phyloP scores from a whole-genome alignment of 257 asterid genomes.

The Ilex asprella region DNA sequence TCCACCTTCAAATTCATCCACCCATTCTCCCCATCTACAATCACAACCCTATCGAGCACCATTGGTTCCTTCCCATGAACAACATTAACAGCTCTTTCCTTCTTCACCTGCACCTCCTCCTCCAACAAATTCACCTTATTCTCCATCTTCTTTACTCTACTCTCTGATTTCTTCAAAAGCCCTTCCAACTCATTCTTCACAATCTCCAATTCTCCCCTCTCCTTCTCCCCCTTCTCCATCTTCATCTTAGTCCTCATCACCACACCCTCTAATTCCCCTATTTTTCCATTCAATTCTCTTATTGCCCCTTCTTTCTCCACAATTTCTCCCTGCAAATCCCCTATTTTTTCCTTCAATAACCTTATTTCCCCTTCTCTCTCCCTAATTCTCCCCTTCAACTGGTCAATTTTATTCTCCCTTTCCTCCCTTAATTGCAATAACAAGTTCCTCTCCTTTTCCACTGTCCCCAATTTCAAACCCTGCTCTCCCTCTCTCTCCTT shows the following conservation, averaged over 20 bases:
- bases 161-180: neutral
- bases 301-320: neutral
- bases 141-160: neutral
- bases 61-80: neutral
- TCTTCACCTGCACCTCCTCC: neutral
- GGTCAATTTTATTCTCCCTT: neutral
- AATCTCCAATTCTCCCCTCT: neutral
- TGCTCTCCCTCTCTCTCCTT: neutral
- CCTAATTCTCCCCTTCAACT: too few species aligned
- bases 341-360: neutral
- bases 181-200: constrained; percentile 1
- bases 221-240: neutral
- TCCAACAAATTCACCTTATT: neutral
- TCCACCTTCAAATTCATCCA: neutral
- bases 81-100: neutral
- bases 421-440: neutral
- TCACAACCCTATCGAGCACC: neutral
- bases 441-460: neutral
- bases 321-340: neutral
- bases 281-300: neutral
- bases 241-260: neutral
- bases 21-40: neutral
- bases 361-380: neutral
- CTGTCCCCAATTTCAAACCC: neutral
- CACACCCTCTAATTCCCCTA: neutral